Evolutionary conservation across 164 flowering plant genomes (phyloP).

Genomic region (Chimonanthus praecox): DNA sequence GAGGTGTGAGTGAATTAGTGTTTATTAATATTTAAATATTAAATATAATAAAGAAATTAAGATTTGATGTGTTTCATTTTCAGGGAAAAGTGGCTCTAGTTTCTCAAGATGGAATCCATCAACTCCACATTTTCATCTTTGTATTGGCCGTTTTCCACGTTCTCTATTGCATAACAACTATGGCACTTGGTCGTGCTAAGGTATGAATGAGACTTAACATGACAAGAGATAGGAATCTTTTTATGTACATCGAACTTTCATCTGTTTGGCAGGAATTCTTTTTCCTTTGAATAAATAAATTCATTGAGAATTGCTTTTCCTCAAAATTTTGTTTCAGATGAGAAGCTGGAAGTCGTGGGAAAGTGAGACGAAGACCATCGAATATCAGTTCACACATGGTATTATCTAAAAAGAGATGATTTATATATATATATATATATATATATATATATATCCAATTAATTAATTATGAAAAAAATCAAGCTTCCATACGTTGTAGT

Average conservation of each 20-base stretch:
- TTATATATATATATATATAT: no score
- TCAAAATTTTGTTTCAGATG: slow-evolving; percentile 39
- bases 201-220: slow-evolving; percentile 16
- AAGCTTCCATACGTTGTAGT: no score
- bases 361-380: slow-evolving; percentile 52
- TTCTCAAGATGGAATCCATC: slow-evolving; percentile 54
- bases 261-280: no score
- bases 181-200: slow-evolving; percentile 60
- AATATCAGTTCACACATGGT: slow-evolving; percentile 70
- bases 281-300: neutral
- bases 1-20: no score
- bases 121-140: slow-evolving; percentile 75
- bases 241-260: neutral
- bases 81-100: slow-evolving; percentile 19
- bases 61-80: neutral
- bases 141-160: slow-evolving; percentile 57
- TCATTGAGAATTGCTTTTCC: neutral
- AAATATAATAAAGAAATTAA: neutral
- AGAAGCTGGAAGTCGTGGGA: slow-evolving; percentile 76
- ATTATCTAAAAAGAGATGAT: neutral
- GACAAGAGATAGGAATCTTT: neutral
- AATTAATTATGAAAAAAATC: no score
- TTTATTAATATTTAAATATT: no score
- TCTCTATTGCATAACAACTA: slow-evolving; percentile 46
- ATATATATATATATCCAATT: no score